Evolutionary conservation across 1,284 basidiomycete genomes (phyloP).

Genomic region (Ceratobasidium sp.): DNA sequence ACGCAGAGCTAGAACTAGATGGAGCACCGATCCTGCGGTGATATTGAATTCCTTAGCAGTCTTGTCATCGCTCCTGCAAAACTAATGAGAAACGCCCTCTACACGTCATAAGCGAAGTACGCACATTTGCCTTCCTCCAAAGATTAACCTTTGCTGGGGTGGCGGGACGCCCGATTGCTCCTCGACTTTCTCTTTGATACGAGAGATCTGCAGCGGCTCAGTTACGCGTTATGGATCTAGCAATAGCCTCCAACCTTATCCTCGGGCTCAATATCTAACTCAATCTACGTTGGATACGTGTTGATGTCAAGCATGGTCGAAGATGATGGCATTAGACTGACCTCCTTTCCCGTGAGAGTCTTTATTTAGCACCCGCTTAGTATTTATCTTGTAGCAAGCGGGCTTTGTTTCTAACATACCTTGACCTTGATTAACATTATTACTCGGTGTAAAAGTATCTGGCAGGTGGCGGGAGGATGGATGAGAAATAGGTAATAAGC

Average conservation of each 20-base stretch:
- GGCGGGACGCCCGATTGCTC: conserved; percentile 99
- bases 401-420: conserved; percentile 60
- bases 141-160: conserved; percentile 96
- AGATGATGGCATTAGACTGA: conserved; percentile 56
- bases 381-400: conserved; percentile 7
- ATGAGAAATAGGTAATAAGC: conserved; percentile 17
- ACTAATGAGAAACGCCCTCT: conserved; percentile 16
- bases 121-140: conserved; percentile 94
- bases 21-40: conserved; percentile 84
- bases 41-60: conserved; percentile 87
- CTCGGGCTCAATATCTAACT: conserved; percentile 93
- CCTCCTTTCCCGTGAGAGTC: conserved; percentile 95
- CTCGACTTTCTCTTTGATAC: conserved; percentile 99
- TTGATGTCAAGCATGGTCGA: conserved; percentile 37
- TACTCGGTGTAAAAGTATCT: conserved; percentile 37
- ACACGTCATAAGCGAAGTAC: conserved; percentile 56
- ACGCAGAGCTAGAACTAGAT: conserved; percentile 92
- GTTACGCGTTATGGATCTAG: background rate
- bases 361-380: conserved; percentile 57
- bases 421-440: conserved; percentile 87
- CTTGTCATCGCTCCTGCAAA: conserved; percentile 81
- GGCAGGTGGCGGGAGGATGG: conserved; percentile 24
- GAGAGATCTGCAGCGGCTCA: conserved; percentile 76
- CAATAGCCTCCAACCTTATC: conserved; percentile 75
- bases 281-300: conserved; percentile 72